phyloP scores from a whole-genome alignment of 2,329 filamentous ascomycete genomes.

The Botrytis byssoidea region DNA sequence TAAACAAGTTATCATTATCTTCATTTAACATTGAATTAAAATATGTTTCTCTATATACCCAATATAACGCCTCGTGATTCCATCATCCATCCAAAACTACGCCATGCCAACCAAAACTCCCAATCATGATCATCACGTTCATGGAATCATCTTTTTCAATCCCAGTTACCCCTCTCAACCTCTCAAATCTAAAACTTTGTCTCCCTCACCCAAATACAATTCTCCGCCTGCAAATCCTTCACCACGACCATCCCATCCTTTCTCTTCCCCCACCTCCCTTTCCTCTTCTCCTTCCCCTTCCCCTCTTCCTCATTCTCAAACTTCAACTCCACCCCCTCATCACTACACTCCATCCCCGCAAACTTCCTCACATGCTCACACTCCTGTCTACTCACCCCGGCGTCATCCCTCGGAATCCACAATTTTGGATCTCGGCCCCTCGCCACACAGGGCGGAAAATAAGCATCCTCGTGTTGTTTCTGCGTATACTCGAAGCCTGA shows the following conservation, averaged over 20 bases:
- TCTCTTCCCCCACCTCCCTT: conserved; percentile 44
- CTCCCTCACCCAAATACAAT: conserved; percentile 10
- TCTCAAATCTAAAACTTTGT: not conserved
- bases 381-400: conserved; percentile 57
- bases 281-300: conserved; percentile 18
- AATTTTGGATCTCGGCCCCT: conserved; percentile 51
- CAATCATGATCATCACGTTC: not conserved
- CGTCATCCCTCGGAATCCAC: conserved; percentile 58
- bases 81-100: not conserved
- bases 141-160: not conserved
- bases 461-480: conserved; percentile 50
- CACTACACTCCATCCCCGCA: conserved; percentile 57
- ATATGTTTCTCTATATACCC: too few relatives aligned
- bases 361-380: conserved; percentile 51
- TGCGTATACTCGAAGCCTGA: conserved; percentile 47
- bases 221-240: conserved; percentile 26
- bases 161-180: not conserved
- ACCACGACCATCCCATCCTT: conserved; percentile 19
- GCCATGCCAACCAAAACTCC: not conserved
- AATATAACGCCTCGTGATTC: not conserved
- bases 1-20: not conserved
- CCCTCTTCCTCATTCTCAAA: conserved; percentile 34
- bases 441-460: conserved; percentile 58
- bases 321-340: conserved; percentile 57
- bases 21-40: not conserved